Conservation (phyloP, 2,329 filamentous ascomycete genomes). For the Aspergillus hiratsukae region DNA sequence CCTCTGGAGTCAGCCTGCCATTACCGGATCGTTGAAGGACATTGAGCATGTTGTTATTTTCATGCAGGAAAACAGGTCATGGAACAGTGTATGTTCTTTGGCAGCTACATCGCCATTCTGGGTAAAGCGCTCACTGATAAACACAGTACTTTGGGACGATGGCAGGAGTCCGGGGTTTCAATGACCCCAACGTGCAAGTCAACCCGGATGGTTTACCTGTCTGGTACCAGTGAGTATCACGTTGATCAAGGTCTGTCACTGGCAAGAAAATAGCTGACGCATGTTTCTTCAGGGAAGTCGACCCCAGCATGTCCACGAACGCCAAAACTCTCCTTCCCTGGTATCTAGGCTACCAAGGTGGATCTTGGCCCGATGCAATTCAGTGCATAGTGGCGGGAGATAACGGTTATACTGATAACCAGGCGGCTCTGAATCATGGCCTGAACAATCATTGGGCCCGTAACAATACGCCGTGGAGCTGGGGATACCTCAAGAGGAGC, state of each 20-base stretch:
- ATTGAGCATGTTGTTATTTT: slow-evolving; percentile 56
- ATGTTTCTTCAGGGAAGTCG: slow-evolving; percentile 29
- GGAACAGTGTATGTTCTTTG: slow-evolving; percentile 29
- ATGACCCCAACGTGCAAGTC: slow-evolving; percentile 52
- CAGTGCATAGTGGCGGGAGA: slow-evolving; percentile 52
- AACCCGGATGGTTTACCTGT: slow-evolving; percentile 44
- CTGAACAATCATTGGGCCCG: slow-evolving; percentile 52
- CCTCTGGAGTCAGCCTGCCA: slow-evolving; percentile 15
- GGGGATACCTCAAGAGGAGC: slow-evolving; percentile 48
- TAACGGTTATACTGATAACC: slow-evolving; percentile 52
- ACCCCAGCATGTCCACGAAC: slow-evolving; percentile 35
- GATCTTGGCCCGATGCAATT: slow-evolving; percentile 47
- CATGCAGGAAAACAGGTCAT: slow-evolving; percentile 51
- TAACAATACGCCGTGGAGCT: slow-evolving; percentile 52
- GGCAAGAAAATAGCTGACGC: background rate
- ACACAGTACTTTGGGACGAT: slow-evolving; percentile 52
- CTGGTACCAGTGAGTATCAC: slow-evolving; percentile 45
- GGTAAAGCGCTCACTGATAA: too few relatives aligned
- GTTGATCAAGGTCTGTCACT: background rate
- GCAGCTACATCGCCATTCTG: slow-evolving; percentile 5
- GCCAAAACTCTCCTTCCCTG: slow-evolving; percentile 48
- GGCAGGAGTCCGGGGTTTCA: slow-evolving; percentile 53
- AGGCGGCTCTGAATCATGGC: slow-evolving; percentile 48
- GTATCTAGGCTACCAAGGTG: slow-evolving; percentile 53
- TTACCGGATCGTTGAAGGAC: slow-evolving; percentile 44